These are phyloP conservation scores for Turnera subulata DNA, from an alignment of 345 rosid species.

Conservation along the genomic window DNA sequence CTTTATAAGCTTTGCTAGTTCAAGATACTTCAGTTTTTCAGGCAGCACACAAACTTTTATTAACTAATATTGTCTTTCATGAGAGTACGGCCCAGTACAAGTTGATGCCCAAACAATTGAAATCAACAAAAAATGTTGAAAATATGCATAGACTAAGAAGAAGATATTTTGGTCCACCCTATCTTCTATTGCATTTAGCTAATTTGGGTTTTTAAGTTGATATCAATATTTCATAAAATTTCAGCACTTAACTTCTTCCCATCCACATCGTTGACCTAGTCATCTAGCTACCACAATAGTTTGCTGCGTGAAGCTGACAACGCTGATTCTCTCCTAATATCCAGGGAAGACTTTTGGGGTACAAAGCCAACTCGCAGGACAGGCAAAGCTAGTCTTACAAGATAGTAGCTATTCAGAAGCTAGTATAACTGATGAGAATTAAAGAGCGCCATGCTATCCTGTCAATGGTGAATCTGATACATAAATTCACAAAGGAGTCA, in stretches of 20 bases:
- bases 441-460: not conserved
- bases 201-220: too few relatives aligned
- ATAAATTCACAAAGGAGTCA: not conserved
- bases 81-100: too few relatives aligned
- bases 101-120: not conserved
- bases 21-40: not conserved
- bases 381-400: too few relatives aligned
- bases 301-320: not conserved
- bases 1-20: not conserved
- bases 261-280: too few relatives aligned
- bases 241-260: too few relatives aligned
- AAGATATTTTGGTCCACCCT: not conserved
- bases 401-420: too few relatives aligned
- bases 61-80: too few relatives aligned
- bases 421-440: too few relatives aligned
- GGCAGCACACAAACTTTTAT: not conserved
- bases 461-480: constrained; percentile 1
- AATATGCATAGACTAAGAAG: not conserved
- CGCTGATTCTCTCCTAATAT: not conserved
- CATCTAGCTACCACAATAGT: not conserved
- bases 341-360: too few relatives aligned
- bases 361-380: too few relatives aligned
- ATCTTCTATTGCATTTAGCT: not conserved
- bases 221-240: too few relatives aligned
- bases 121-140: not conserved